Evolutionary conservation across 768 basidiomycete genomes (phyloP).

Genomic region (Pleurotus cornucopiae): DNA sequence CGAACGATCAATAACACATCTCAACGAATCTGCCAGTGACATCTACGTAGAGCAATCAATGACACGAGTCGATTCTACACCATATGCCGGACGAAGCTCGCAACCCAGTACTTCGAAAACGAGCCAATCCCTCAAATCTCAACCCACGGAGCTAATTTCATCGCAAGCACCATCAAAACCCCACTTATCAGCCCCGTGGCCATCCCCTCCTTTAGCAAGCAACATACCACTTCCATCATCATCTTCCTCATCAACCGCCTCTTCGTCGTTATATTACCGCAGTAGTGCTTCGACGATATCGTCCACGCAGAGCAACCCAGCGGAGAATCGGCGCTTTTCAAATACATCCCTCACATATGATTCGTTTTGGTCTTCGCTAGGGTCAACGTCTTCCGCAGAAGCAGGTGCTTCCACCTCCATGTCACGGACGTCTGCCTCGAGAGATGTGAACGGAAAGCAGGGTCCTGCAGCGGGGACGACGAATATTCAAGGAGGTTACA

Average conservation of each 20-base stretch:
- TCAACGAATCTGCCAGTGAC: background rate
- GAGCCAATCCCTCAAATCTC: conserved; percentile 15
- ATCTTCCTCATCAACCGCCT: too few species aligned
- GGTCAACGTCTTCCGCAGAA: background rate
- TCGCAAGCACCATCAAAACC: background rate
- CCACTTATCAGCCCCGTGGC: background rate
- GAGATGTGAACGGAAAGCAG: background rate
- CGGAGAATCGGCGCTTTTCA: background rate
- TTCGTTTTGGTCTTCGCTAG: conserved; percentile 57
- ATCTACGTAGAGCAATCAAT: conserved; percentile 8
- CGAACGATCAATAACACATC: background rate
- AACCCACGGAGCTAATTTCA: conserved; percentile 7
- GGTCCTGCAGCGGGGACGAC: conserved; percentile 3
- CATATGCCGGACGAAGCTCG: conserved; percentile 12
- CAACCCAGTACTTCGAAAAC: conserved; percentile 14
- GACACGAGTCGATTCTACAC: background rate
- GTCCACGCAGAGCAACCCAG: background rate
- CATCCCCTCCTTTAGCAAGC: background rate
- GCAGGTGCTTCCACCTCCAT: background rate
- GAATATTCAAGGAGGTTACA: conserved; percentile 14
- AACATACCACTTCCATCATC: background rate
- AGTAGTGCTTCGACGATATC: background rate
- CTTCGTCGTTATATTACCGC: conserved; percentile 3
- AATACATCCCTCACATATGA: conserved; percentile 48
- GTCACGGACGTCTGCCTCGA: background rate